Conservation (phyloP, 306 rosid species). For the Rosa persica region DNA sequence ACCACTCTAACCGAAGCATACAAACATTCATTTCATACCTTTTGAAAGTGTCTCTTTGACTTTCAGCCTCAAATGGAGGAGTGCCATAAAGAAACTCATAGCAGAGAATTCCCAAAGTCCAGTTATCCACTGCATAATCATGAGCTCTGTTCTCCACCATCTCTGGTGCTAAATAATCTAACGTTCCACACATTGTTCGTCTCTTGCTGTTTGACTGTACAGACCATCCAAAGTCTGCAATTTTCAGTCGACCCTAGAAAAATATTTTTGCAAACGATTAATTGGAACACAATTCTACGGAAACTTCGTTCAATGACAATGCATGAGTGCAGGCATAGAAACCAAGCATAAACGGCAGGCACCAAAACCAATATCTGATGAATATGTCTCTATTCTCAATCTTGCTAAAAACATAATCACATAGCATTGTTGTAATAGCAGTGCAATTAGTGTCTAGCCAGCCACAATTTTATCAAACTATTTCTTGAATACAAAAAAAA, state of each 20-base stretch:
- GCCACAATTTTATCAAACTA: background rate
- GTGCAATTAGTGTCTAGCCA: background rate
- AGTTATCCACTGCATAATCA: conserved; percentile 83
- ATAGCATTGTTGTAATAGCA: background rate
- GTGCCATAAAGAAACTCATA: conserved; percentile 82
- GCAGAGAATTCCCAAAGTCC: conserved; percentile 88
- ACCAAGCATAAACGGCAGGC: background rate
- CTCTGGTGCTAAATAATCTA: conserved; percentile 93
- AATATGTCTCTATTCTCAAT: background rate
- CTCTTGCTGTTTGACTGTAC: conserved; percentile 81
- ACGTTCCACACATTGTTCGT: conserved; percentile 87
- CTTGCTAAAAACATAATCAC: background rate
- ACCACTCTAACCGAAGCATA: background rate
- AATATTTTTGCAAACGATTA: background rate
- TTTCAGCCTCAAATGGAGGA: conserved; percentile 92
- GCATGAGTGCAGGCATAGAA: background rate
- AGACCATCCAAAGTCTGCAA: conserved; percentile 95
- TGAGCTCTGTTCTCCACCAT: conserved; percentile 89
- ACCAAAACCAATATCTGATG: background rate
- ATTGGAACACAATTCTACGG: background rate
- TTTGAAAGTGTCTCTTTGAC: conserved; percentile 75
- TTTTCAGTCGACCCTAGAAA: conserved; percentile 78
- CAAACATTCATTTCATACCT: conserved; percentile 42
- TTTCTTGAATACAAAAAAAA: background rate
- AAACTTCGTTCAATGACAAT: background rate